phyloP scores from a whole-genome alignment of 2,329 filamentous ascomycete genomes.

The Dactylellina sp. region DNA sequence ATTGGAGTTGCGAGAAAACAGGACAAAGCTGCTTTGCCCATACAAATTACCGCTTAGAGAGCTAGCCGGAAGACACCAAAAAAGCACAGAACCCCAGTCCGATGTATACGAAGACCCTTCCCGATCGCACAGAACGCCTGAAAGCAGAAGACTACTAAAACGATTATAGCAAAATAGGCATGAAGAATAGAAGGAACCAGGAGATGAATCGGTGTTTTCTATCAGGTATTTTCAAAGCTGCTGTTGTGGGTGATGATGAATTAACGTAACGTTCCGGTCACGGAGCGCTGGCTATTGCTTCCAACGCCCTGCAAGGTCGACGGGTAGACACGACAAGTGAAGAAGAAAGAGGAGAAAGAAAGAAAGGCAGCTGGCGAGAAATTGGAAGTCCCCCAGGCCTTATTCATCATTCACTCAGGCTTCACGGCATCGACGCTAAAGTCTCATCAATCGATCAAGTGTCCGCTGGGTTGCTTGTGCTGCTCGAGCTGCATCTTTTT shows the following conservation, averaged over 20 bases:
- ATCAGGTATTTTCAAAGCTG: background rate
- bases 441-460: slow-evolving; percentile 32
- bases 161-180: slow-evolving; percentile 34
- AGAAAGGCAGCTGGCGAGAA: slow-evolving; percentile 20
- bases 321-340: slow-evolving; percentile 38
- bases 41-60: slow-evolving; percentile 55
- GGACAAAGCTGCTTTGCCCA: slow-evolving; percentile 34
- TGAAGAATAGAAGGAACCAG: slow-evolving; percentile 16
- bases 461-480: too few species aligned
- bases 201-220: slow-evolving; percentile 5
- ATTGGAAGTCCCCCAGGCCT: background rate
- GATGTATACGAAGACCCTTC: slow-evolving; percentile 20
- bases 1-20: slow-evolving; percentile 24
- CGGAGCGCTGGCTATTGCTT: slow-evolving; percentile 33
- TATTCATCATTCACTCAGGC: too few species aligned
- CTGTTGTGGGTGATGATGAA: slow-evolving; percentile 4
- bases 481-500: slow-evolving; percentile 29
- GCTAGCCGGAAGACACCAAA: background rate
- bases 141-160: slow-evolving; percentile 41
- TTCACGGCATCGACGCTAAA: slow-evolving; percentile 35
- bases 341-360: slow-evolving; percentile 10
- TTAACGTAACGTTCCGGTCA: slow-evolving; percentile 33
- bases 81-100: slow-evolving; percentile 14
- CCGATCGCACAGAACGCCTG: slow-evolving; percentile 46
- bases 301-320: slow-evolving; percentile 52